phyloP scores from a whole-genome alignment of 1,139 yeast genomes.

The Torulaspora globosa region DNA sequence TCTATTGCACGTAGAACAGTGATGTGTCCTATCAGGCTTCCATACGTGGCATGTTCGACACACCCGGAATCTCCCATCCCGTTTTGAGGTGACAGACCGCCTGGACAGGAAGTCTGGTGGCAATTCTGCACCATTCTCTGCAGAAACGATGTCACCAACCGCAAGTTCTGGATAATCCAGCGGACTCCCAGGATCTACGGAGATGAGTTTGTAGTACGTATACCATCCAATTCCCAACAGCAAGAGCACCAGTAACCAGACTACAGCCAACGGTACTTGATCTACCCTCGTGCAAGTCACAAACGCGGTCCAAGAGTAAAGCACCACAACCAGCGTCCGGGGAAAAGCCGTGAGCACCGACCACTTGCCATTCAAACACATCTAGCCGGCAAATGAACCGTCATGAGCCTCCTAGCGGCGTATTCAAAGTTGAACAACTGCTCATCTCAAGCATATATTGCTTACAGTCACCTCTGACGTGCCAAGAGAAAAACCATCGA shows the following conservation, averaged over 20 bases:
- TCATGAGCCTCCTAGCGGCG: neutral
- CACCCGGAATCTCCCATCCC: conserved; percentile 47
- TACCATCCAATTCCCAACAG: conserved; percentile 27
- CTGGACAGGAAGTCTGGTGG: conserved; percentile 42
- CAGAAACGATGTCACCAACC: conserved; percentile 30
- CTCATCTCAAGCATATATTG: neutral
- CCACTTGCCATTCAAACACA: neutral
- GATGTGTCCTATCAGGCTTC: conserved; percentile 95
- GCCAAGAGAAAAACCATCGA: conserved; percentile 1
- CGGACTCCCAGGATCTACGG: conserved; percentile 64
- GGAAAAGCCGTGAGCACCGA: conserved; percentile 24
- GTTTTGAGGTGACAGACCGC: conserved; percentile 41
- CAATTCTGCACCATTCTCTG: conserved; percentile 32
- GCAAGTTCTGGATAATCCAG: conserved; percentile 44
- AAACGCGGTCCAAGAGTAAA: conserved; percentile 27
- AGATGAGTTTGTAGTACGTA: conserved; percentile 54
- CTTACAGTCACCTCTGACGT: neutral
- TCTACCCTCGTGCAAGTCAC: conserved; percentile 19
- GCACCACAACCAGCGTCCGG: conserved; percentile 20
- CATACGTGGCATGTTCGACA: conserved; percentile 75
- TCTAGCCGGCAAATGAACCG: neutral
- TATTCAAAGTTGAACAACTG: neutral
- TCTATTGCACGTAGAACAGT: conserved; percentile 66
- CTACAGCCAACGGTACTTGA: conserved; percentile 13
- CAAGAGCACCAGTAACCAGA: conserved; percentile 7